phyloP scores from a whole-genome alignment of 2,329 filamentous ascomycete species.

The Calonectria crousiana region DNA sequence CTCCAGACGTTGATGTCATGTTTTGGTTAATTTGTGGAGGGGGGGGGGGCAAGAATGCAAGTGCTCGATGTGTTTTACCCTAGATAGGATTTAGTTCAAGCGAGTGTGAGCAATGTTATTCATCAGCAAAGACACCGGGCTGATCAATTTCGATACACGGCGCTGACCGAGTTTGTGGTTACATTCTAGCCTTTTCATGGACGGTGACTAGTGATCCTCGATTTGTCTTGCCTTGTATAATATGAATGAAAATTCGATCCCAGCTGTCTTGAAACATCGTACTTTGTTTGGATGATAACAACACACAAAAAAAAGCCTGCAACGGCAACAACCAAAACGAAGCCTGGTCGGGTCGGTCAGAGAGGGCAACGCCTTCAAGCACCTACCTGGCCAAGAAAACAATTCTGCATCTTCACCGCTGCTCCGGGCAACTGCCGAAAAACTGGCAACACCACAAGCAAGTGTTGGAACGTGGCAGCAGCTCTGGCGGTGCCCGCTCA shows the following conservation, averaged over 20 bases:
- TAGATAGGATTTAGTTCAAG: not conserved
- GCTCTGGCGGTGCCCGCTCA: not conserved
- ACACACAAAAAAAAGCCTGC: not conserved
- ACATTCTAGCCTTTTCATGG: not conserved
- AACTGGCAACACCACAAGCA: slow-evolving; percentile 9
- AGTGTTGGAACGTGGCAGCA: slow-evolving; percentile 19
- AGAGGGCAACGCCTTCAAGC: not conserved
- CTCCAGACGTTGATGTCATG: slow-evolving; percentile 4
- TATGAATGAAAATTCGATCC: not conserved
- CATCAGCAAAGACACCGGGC: not conserved
- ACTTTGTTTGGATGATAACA: not conserved
- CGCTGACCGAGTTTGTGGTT: not conserved
- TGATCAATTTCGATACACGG: slow-evolving; percentile 6
- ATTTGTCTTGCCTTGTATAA: not conserved
- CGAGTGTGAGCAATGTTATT: not conserved
- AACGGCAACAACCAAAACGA: not conserved
- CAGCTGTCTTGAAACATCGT: not conserved
- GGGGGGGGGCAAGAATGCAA: not conserved
- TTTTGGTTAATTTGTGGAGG: slow-evolving; percentile 17
- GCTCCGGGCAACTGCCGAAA: slow-evolving; percentile 10
- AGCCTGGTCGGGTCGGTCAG: not conserved
- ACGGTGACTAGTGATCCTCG: not conserved
- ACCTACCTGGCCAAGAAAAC: not conserved
- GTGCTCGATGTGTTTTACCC: not conserved
- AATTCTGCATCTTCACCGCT: slow-evolving; percentile 14